Evolutionary conservation across 2,329 filamentous ascomycete species (phyloP), one percentile per base, ranked within the genome.

Genomic region (Neopestalotiopsis sp.): DNA sequence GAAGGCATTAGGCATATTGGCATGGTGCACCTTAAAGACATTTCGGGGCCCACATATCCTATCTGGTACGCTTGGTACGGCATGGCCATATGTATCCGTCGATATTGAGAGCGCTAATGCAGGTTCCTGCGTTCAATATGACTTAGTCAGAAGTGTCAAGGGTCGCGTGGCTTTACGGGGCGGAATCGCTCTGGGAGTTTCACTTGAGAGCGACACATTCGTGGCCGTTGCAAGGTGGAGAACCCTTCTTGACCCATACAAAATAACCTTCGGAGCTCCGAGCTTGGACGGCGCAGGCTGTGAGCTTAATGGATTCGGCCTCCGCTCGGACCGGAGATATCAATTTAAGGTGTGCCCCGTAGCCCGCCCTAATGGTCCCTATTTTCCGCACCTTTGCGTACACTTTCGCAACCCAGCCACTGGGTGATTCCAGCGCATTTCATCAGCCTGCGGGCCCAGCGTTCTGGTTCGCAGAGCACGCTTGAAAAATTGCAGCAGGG

Each of bases 111-210:
- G 10, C 6, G 34, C 34, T 38, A 38, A 38, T 38, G 34, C 34
- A 38, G 5, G 34, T 38, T 38, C 6, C 34, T 10, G 34, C 34
- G 34, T 10, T 38, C 34, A 38, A 38, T 38, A 38, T 38, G n/a
- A 12, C 20, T 53, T 53, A 53, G 45, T 53, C 45, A 53, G 45
- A 7, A 24, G n/a, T 17, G 3, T 53, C 45, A 53, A n/a, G 45
- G 45, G 45, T 53, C 45, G 45, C 45, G 45, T 53, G 45, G 45
- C 45, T 53, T 49, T 53, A 53, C 45, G 45, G 45, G 45, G 45
- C 45, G n/a, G 6, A 38, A 9, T 53, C 17, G 20, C n/a, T 6
- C 6, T 53, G 5, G 9, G 9, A 20, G 45, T 53, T 53, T 53
- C 45, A n/a, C 17, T n/a, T 20, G 20, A 38, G 34, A 10, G 10